Evolutionary conservation across 1,284 basidiomycete genomes (phyloP).

Genomic region (Irpex sp.): DNA sequence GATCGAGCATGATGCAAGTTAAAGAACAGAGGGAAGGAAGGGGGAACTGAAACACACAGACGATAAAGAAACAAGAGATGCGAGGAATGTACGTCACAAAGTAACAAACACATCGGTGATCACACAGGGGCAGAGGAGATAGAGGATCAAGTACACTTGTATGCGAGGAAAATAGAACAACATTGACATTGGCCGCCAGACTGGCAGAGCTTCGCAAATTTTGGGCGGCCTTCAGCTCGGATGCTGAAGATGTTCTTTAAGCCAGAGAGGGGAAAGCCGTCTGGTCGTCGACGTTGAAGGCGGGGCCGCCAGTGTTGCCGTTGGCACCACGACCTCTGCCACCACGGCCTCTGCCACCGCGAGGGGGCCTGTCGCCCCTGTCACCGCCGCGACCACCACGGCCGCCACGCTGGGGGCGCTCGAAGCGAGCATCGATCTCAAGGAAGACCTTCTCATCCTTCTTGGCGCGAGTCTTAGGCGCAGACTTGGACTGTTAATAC

Average conservation of each 20-base stretch:
- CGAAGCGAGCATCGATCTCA: constrained; percentile 77
- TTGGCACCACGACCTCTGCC: constrained; percentile 39
- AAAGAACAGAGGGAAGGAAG: constrained; percentile 2
- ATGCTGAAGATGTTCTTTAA: constrained; percentile 28
- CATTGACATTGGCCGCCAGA: constrained; percentile 3
- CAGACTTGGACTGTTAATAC: constrained; percentile 46
- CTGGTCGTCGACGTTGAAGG: constrained; percentile 73
- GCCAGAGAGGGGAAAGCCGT: constrained; percentile 82
- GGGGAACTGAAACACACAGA: neutral
- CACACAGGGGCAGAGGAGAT: constrained; percentile 1
- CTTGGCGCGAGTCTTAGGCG: constrained; percentile 62
- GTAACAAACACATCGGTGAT: constrained; percentile 12
- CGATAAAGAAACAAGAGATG: constrained; percentile 10
- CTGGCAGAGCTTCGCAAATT: constrained; percentile 4
- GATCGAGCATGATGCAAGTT: constrained; percentile 14
- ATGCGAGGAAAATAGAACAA: constrained; percentile 3
- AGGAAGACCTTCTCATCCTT: constrained; percentile 78
- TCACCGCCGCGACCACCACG: constrained; percentile 40
- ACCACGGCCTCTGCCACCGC: constrained; percentile 34
- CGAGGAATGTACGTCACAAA: constrained; percentile 7
- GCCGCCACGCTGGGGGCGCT: constrained; percentile 63
- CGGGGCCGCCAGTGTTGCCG: constrained; percentile 30
- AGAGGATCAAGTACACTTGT: constrained; percentile 11
- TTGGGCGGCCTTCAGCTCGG: constrained; percentile 3
- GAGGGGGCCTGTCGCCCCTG: constrained; percentile 23